Evolutionary conservation across 1,139 yeast species (phyloP).

Genomic region (Geotrichum cucujoidarum): DNA sequence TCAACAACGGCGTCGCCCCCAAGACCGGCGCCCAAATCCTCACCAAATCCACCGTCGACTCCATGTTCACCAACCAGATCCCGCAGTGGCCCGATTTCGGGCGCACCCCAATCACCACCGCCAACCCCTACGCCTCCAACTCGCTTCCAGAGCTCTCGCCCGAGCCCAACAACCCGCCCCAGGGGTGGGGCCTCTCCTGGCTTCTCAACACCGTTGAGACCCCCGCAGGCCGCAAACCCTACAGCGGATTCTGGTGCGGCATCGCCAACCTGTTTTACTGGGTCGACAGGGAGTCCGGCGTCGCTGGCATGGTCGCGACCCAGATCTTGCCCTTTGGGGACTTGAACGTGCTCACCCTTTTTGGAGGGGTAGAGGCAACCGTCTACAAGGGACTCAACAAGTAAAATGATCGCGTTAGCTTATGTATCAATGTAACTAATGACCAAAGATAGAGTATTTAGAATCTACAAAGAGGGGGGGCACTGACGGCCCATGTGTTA

Average conservation of each 20-base stretch:
- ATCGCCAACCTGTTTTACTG: constrained; percentile 46
- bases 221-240: constrained; percentile 40
- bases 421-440: too few relatives aligned
- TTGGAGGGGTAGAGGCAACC: constrained; percentile 21
- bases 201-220: constrained; percentile 15
- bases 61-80: constrained; percentile 27
- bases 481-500: too few relatives aligned
- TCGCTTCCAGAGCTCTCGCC: constrained; percentile 25
- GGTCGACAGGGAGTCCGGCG: constrained; percentile 43
- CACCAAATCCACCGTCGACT: constrained; percentile 23
- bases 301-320: constrained; percentile 45
- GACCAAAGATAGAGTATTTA: too few relatives aligned
- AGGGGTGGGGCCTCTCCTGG: constrained; percentile 28
- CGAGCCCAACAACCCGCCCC: constrained; percentile 24
- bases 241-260: constrained; percentile 46
- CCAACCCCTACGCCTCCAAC: constrained; percentile 22
- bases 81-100: constrained; percentile 26
- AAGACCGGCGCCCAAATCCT: constrained; percentile 37
- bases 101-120: constrained; percentile 21
- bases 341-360: constrained; percentile 19
- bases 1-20: constrained; percentile 40
- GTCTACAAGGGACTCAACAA: too few relatives aligned
- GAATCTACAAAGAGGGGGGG: too few relatives aligned
- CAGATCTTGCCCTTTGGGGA: constrained; percentile 40
- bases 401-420: too few relatives aligned